Evolutionary conservation across 768 basidiomycete species (phyloP).

Genomic region (Rhizopogon sp.): DNA sequence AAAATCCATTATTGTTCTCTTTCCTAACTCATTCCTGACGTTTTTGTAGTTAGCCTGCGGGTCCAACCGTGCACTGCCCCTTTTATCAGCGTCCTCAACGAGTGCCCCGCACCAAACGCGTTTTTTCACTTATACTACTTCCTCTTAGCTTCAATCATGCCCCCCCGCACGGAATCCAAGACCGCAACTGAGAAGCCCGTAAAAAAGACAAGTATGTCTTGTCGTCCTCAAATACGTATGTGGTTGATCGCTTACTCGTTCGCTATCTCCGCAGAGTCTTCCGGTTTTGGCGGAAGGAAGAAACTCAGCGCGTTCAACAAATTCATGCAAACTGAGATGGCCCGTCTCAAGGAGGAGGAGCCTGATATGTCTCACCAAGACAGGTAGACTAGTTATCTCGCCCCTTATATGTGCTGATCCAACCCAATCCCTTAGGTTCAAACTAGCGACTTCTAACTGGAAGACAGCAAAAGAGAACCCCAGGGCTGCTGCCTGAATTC

Average conservation of each 20-base stretch:
- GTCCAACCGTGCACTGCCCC: slow-evolving; percentile 17
- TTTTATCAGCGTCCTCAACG: slow-evolving; percentile 25
- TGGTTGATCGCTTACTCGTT: slow-evolving; percentile 12
- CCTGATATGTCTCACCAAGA: slow-evolving; percentile 72
- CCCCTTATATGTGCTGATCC: not conserved
- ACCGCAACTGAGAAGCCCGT: slow-evolving; percentile 39
- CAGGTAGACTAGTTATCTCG: slow-evolving; percentile 39
- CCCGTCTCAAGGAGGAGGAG: slow-evolving; percentile 70
- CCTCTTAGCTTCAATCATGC: slow-evolving; percentile 29
- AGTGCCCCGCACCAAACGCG: slow-evolving; percentile 10
- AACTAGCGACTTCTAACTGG: slow-evolving; percentile 73
- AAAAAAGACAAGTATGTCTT: slow-evolving; percentile 49
- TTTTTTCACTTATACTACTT: slow-evolving; percentile 6
- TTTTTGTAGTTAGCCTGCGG: slow-evolving; percentile 1
- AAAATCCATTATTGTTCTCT: not conserved
- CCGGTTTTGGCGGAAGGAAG: slow-evolving; percentile 47
- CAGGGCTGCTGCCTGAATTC: slow-evolving; percentile 27
- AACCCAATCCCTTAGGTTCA: slow-evolving; percentile 44
- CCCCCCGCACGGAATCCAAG: slow-evolving; percentile 38
- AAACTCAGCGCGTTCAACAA: slow-evolving; percentile 73
- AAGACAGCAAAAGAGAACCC: slow-evolving; percentile 69
- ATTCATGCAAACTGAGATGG: slow-evolving; percentile 77
- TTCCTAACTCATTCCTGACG: slow-evolving; percentile 7
- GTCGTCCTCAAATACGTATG: slow-evolving; percentile 13
- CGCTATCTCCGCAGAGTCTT: slow-evolving; percentile 41